A percentile compares a stretch with the other conserved stretches of the same genome.
phyloP scores from a whole-genome alignment of 2,329 filamentous ascomycete genomes.

The Oidium heveae region DNA sequence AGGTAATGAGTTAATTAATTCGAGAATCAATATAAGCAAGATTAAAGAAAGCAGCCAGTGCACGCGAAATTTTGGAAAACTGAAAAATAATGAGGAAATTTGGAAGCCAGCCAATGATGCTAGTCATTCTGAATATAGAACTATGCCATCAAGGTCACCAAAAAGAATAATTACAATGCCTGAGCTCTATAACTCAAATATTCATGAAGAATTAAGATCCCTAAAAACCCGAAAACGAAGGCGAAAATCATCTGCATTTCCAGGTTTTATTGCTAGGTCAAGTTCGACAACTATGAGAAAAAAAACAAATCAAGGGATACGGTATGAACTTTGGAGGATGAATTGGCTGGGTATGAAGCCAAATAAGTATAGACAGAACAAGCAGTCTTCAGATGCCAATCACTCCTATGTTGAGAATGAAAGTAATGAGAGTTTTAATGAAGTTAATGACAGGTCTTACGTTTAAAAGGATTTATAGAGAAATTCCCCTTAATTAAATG shows the following conservation, averaged over 20 bases:
- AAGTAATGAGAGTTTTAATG: too few relatives aligned
- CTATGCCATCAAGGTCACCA: conserved; percentile 7
- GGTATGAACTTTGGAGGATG: conserved; percentile 27
- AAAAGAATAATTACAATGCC: conserved; percentile 3
- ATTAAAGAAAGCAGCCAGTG: conserved; percentile 10
- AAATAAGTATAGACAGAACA: too few relatives aligned
- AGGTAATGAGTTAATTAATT: conserved; percentile 11
- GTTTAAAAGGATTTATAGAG: too few relatives aligned
- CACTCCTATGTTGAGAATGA: too few relatives aligned
- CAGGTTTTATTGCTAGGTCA: conserved; percentile 28
- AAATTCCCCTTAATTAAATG: too few relatives aligned
- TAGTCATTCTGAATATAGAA: conserved; percentile 17
- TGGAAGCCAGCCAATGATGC: conserved; percentile 70
- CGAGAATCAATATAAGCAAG: conserved; percentile 12
- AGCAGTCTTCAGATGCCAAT: too few relatives aligned
- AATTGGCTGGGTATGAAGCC: conserved; percentile 22
- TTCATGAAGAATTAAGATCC: background rate
- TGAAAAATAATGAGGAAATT: conserved; percentile 48
- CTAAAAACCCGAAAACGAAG: conserved; percentile 14
- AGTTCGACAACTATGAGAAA: conserved; percentile 6
- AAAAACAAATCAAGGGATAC: conserved; percentile 21
- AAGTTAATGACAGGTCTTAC: too few relatives aligned
- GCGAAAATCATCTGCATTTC: conserved; percentile 34
- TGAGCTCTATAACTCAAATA: background rate
- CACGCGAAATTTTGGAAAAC: conserved; percentile 10